These are phyloP conservation scores for Podaxis pistillaris DNA, from an alignment of 768 basidiomycete species.

Conservation along the genomic window DNA sequence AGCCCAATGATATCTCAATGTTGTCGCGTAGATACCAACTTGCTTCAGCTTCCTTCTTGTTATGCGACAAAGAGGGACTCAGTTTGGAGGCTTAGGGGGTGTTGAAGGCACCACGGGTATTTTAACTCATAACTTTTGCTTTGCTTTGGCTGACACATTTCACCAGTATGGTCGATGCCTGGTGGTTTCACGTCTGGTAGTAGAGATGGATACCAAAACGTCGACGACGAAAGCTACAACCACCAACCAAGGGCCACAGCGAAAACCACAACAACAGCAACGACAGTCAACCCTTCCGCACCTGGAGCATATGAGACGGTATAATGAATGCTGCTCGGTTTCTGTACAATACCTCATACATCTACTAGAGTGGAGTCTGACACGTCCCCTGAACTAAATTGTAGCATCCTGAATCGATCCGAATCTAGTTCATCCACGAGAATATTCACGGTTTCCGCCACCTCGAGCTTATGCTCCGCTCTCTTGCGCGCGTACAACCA, in stretches of 20 bases:
- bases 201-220: slow-evolving; percentile 60
- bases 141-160: slow-evolving; percentile 8
- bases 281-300: slow-evolving; percentile 24
- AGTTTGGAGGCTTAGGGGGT: slow-evolving; percentile 48
- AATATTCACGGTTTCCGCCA: slow-evolving; percentile 34
- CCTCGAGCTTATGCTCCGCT: slow-evolving; percentile 40
- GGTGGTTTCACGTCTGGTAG: slow-evolving; percentile 60
- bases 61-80: slow-evolving; percentile 57
- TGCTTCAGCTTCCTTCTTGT: slow-evolving; percentile 47
- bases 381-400: neutral
- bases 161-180: slow-evolving; percentile 77
- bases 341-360: slow-evolving; percentile 11
- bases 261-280: slow-evolving; percentile 19
- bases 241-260: slow-evolving; percentile 26
- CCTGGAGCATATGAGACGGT: slow-evolving; percentile 45
- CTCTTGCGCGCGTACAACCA: slow-evolving; percentile 76
- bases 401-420: neutral
- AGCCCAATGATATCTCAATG: neutral
- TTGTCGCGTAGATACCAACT: slow-evolving; percentile 51
- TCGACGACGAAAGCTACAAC: slow-evolving; percentile 48
- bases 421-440: slow-evolving; percentile 13
- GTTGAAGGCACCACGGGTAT: slow-evolving; percentile 56
- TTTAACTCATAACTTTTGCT: slow-evolving; percentile 12
- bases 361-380: slow-evolving; percentile 11
- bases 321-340: slow-evolving; percentile 18